Evolutionary conservation across 164 flowering plant genomes (phyloP).

Genomic region (Malania oleifera): DNA sequence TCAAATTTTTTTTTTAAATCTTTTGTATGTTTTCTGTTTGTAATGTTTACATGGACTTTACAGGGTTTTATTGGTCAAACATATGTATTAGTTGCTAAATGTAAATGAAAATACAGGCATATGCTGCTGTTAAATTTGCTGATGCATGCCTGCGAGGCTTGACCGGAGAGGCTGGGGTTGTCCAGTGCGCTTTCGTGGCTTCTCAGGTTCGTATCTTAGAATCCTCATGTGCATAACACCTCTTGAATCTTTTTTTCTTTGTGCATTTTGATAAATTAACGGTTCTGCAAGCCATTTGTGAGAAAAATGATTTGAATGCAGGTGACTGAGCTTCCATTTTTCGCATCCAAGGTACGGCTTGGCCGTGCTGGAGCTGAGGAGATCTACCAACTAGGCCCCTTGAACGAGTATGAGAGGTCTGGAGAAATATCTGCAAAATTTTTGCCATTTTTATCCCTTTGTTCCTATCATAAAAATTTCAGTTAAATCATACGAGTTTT

Average conservation of each 20-base stretch:
- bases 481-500: neutral
- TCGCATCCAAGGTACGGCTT: constrained; percentile 80
- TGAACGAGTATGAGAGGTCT: constrained; percentile 87
- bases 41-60: neutral
- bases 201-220: constrained; percentile 48
- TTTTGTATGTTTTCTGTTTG: neutral
- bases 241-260: neutral
- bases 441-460: neutral
- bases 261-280: neutral
- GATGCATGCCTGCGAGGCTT: constrained; percentile 87
- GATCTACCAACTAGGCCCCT: constrained; percentile 72
- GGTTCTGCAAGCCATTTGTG: neutral
- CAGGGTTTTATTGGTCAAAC: neutral
- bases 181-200: constrained; percentile 79
- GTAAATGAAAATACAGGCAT: constrained; percentile 51
- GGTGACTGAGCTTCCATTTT: constrained; percentile 98
- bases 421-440: neutral
- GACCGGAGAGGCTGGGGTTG: constrained; percentile 75
- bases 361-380: constrained; percentile 88
- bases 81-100: neutral
- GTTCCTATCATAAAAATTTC: neutral
- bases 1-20: neutral
- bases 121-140: constrained; percentile 91
- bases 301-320: constrained; percentile 13
- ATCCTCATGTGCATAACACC: neutral